phyloP scores from a whole-genome alignment of 805 yeast species.

The Cephaloascus albidus region DNA sequence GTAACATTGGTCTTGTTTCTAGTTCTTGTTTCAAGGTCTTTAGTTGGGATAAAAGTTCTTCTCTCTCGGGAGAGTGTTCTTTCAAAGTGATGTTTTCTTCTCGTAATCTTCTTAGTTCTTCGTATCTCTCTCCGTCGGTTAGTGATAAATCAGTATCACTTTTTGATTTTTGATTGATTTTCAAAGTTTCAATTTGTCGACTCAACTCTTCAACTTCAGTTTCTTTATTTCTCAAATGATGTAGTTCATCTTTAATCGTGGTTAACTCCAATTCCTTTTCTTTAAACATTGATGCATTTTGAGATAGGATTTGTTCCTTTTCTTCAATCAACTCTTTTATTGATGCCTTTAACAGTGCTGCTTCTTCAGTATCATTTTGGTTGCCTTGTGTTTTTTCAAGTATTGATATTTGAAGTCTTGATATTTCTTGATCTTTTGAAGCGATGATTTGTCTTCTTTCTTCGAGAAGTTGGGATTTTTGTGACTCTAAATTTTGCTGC shows the following conservation, averaged over 20 bases:
- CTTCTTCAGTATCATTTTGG: not conserved
- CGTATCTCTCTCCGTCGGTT: not conserved
- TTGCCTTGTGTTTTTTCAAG: not conserved
- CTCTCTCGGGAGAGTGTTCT: not conserved
- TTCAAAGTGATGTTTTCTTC: not conserved
- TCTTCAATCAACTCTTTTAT: not conserved
- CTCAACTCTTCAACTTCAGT: conserved; percentile 17
- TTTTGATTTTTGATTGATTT: not conserved
- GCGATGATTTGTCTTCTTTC: not conserved
- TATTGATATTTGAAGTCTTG: not conserved
- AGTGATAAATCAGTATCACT: not conserved
- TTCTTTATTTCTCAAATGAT: conserved; percentile 7
- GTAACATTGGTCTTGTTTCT: conserved; percentile 27
- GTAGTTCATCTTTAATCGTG: conserved; percentile 4
- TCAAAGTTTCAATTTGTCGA: conserved; percentile 10
- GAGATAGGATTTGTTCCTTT: not conserved
- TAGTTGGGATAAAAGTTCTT: not conserved
- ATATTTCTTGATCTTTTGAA: conserved; percentile 1
- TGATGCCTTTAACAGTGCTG: not conserved
- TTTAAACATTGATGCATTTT: conserved; percentile 7
- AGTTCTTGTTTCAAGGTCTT: conserved; percentile 4
- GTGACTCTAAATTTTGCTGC: no score
- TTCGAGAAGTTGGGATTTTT: not conserved
- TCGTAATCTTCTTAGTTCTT: not conserved
- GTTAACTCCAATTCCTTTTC: conserved; percentile 8